phyloP scores from a whole-genome alignment of 768 basidiomycete species.

The Tricholoma terreum region DNA sequence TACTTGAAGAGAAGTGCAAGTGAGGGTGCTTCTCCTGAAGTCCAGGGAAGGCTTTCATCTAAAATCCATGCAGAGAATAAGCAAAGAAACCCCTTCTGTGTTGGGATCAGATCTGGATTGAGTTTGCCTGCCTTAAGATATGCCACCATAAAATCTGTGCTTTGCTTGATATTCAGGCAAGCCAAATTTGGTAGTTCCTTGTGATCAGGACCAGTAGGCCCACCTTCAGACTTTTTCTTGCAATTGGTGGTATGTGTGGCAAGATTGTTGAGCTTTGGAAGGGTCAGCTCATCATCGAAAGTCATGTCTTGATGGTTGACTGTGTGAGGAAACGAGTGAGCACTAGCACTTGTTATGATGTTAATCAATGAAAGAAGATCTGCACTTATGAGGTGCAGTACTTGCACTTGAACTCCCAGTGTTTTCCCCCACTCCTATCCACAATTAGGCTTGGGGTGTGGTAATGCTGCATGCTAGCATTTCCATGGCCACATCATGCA shows the following conservation, averaged over 20 bases:
- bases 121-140: slow-evolving; percentile 31
- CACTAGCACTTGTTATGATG: too few species aligned
- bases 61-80: slow-evolving; percentile 32
- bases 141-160: slow-evolving; percentile 23
- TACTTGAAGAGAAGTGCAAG: slow-evolving; percentile 21
- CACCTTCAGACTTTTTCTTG: slow-evolving; percentile 4
- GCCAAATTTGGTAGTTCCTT: not conserved
- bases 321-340: not conserved
- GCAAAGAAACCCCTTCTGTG: slow-evolving; percentile 24
- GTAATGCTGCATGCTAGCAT: slow-evolving; percentile 17
- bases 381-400: slow-evolving; percentile 10
- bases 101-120: slow-evolving; percentile 23
- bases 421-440: slow-evolving; percentile 3
- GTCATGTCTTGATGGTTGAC: not conserved
- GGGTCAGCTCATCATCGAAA: slow-evolving; percentile 18
- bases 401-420: slow-evolving; percentile 18
- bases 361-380: not conserved
- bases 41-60: slow-evolving; percentile 30
- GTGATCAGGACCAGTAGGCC: too few species aligned
- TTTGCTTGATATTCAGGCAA: slow-evolving; percentile 15
- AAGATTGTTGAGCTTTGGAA: slow-evolving; percentile 25
- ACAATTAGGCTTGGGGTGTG: slow-evolving; percentile 2
- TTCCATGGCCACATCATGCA: slow-evolving; percentile 16
- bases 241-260: slow-evolving; percentile 16
- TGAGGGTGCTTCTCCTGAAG: slow-evolving; percentile 21